Base-by-base conservation (phyloP, 129 eudicot genomes). In the Smallanthus sonchifolius region DNA sequence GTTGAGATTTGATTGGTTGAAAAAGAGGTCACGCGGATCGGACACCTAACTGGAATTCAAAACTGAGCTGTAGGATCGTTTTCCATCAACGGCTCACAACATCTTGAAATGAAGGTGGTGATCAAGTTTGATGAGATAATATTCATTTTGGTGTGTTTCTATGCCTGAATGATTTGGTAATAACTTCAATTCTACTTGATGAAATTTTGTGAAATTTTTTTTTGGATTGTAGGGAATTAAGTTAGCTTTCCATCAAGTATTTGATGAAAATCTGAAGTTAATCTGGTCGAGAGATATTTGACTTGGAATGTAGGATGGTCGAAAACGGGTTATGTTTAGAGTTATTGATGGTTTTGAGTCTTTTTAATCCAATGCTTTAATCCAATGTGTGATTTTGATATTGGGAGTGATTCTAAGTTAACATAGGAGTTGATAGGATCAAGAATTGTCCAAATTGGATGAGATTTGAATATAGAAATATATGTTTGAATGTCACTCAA, bases 81-180 rank as follows among this genome's bases (percentile, higher is more conserved):
- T 73, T 10, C 51, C 36, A 90, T 87, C 86, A 35, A 84, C 86
- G 91, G 96, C 43, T 34, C 3, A 49, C 0, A 72, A 47, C 1
- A 38, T 4, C 34, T 65, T 9, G 13, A 2, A 11, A 54, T 66
- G 75, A 70, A 54, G 19, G 61, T 55, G 7, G 43, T 72, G 28
- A 65, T 79, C 62, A 69, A 43, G 86, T 36, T 79, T 75, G 69
- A 84, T 69, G 67, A 57, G 69, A 37, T 75, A 47, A 56, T 59
- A 13, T 62, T 15, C 69, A 56, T 48, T 72, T 79, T 72, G 70
- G 87, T 91, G 97, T 91, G 97, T 83, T 91, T 91, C 81, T 84
- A 54, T 80, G 84, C 70, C 71, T 69, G 35, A 82, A 72, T 82
- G 51, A 72, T 74, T 19, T 54, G 69, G 35, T 32, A 11, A 86